Evolutionary conservation across 139 green algal genomes (phyloP).

Genomic region (Spirogloea muscicola): DNA sequence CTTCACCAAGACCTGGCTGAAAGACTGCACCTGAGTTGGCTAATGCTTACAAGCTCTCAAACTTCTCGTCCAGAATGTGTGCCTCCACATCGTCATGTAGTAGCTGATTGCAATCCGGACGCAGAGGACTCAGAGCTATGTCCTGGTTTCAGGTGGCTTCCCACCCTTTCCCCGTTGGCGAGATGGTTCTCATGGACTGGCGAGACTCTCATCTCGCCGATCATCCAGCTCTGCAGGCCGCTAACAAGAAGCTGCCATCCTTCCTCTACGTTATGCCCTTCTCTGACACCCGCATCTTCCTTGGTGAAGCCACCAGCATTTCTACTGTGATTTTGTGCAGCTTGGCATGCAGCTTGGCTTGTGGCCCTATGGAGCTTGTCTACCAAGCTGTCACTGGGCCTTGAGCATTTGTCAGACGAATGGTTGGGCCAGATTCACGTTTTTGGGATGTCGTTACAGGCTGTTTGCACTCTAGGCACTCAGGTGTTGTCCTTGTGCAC

Average conservation of each 20-base stretch:
- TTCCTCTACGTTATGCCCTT: conserved; percentile 99
- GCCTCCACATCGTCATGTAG: background rate
- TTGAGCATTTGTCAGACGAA: too few species aligned
- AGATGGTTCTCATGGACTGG: conserved; percentile 99
- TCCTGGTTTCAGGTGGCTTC: conserved; percentile 59
- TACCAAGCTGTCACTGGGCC: too few species aligned
- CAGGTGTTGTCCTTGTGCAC: too few species aligned
- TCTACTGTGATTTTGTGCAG: background rate
- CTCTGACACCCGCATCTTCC: conserved; percentile 67
- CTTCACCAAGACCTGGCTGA: background rate
- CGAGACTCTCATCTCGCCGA: conserved; percentile 80
- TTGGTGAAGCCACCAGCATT: conserved; percentile 28
- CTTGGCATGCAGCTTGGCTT: too few species aligned
- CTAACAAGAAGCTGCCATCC: conserved; percentile 71
- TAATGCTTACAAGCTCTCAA: too few species aligned
- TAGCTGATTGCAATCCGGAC: background rate
- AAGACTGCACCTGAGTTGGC: too few species aligned
- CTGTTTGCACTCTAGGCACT: too few species aligned
- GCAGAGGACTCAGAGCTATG: background rate
- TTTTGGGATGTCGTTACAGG: too few species aligned
- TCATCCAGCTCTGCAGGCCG: conserved; percentile 57
- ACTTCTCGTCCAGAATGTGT: too few species aligned
- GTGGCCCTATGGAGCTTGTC: too few species aligned
- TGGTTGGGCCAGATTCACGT: too few species aligned
- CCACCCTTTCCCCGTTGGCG: conserved; percentile 84